phyloP scores from a whole-genome alignment of 805 yeast species.

The Kluyveromyces dobzhanskii region DNA sequence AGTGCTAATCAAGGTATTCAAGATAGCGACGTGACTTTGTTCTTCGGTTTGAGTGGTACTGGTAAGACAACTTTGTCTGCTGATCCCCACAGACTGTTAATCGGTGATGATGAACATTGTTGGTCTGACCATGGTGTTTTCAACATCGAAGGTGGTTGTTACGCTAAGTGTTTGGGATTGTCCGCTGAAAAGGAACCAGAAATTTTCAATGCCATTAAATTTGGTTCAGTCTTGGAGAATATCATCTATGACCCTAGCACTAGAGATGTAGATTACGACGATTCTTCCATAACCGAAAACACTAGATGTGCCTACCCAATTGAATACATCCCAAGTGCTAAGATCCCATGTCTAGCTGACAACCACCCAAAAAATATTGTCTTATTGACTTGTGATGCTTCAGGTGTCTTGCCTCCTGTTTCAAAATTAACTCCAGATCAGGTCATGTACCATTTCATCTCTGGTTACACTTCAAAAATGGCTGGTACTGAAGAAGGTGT shows the following conservation, averaged over 20 bases:
- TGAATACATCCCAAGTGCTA: constrained; percentile 91
- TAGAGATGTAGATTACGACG: constrained; percentile 79
- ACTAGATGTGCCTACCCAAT: constrained; percentile 99
- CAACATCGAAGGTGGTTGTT: constrained; percentile 99
- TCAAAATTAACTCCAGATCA: constrained; percentile 89
- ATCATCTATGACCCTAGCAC: constrained; percentile 74
- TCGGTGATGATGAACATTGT: constrained; percentile 99
- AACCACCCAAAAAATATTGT: constrained; percentile 88
- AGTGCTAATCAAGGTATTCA: constrained; percentile 85
- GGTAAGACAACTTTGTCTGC: constrained; percentile 98
- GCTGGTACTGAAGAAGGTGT: constrained; percentile 99
- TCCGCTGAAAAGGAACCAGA: constrained; percentile 94
- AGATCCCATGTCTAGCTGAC: constrained; percentile 88
- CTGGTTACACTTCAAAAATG: constrained; percentile 98
- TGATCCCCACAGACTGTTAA: constrained; percentile 85
- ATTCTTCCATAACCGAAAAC: constrained; percentile 83
- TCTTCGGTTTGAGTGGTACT: constrained; percentile 96
- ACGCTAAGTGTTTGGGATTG: constrained; percentile 92
- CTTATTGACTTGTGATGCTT: constrained; percentile 92
- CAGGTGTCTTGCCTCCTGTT: constrained; percentile 96
- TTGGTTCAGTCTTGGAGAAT: constrained; percentile 92
- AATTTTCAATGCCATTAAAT: constrained; percentile 87
- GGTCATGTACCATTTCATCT: constrained; percentile 97
- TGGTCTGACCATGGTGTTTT: constrained; percentile 98
- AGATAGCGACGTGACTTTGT: constrained; percentile 81